Evolutionary conservation across 345 rosid genomes (phyloP).

Genomic region (Heritiera littoralis): DNA sequence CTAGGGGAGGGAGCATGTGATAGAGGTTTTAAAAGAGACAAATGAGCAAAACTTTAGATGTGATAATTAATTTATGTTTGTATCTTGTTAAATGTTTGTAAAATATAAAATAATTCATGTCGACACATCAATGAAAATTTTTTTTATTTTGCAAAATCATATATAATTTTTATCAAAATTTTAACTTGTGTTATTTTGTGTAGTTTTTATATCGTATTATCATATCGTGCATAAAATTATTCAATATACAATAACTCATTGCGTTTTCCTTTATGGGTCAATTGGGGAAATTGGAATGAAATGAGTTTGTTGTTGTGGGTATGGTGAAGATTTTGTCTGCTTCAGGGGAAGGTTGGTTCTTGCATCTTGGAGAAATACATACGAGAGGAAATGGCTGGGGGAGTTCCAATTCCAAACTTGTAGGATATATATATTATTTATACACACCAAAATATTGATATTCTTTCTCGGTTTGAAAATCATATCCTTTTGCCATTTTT

Average conservation of each 20-base stretch:
- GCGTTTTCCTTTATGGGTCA: not conserved
- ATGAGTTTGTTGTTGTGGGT: not conserved
- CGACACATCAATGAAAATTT: too few species aligned
- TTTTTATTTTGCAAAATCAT: too few species aligned
- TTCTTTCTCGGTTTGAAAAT: not conserved
- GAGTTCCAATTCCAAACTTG: constrained; percentile 17
- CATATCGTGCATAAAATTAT: too few species aligned
- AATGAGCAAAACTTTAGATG: too few species aligned
- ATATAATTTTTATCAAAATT: too few species aligned
- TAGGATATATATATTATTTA: constrained; percentile 2
- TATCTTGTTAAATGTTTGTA: too few species aligned
- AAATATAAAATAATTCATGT: too few species aligned
- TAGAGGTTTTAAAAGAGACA: not conserved
- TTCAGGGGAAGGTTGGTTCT: constrained; percentile 20
- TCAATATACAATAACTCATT: not conserved
- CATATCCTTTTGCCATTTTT: not conserved
- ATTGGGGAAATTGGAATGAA: not conserved
- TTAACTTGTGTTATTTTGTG: too few species aligned
- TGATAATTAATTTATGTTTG: too few species aligned
- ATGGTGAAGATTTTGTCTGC: constrained; percentile 24
- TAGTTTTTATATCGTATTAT: too few species aligned
- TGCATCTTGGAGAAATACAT: constrained; percentile 22
- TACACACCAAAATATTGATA: not conserved
- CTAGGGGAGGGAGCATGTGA: constrained; percentile 24
- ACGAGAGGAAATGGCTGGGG: constrained; percentile 3